A percentile compares a stretch with the other conserved stretches of the same genome.
phyloP scores from a whole-genome alignment of 1,284 basidiomycete genomes.

The Tilletia horrida region DNA sequence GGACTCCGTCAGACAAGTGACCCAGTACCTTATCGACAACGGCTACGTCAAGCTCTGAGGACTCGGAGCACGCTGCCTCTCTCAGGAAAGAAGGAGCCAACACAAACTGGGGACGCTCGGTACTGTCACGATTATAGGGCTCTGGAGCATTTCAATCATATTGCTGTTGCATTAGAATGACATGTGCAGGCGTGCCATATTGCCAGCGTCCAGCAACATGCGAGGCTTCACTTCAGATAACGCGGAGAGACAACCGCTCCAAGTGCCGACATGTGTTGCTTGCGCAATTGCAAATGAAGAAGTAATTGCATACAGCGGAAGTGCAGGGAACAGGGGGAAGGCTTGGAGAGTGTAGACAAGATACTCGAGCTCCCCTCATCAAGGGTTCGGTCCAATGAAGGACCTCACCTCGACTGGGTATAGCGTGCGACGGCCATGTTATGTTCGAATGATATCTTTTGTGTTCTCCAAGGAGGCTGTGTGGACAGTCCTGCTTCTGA shows the following conservation, averaged over 20 bases:
- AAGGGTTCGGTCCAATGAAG: background rate
- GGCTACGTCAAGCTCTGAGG: slow-evolving; percentile 42
- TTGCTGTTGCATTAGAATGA: background rate
- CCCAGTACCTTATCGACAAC: slow-evolving; percentile 71
- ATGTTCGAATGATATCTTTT: background rate
- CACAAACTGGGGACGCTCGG: background rate
- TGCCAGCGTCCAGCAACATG: too few species aligned
- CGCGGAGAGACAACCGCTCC: background rate
- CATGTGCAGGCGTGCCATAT: background rate
- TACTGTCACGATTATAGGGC: background rate
- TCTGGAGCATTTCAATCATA: background rate
- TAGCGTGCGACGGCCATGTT: slow-evolving; percentile 19
- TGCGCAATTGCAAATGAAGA: background rate
- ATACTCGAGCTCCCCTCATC: slow-evolving; percentile 16
- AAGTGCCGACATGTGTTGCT: too few species aligned
- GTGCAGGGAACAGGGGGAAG: background rate
- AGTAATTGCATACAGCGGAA: slow-evolving; percentile 3
- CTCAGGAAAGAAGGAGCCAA: too few species aligned
- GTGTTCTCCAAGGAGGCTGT: background rate
- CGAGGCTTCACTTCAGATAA: background rate
- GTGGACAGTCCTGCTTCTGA: background rate
- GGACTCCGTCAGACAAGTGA: slow-evolving; percentile 76
- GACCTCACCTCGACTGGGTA: slow-evolving; percentile 7
- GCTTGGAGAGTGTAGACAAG: background rate
- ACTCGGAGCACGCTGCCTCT: background rate